phyloP scores from a whole-genome alignment of 371 early-diverging fungal genomes.

The Mucor irregularis region DNA sequence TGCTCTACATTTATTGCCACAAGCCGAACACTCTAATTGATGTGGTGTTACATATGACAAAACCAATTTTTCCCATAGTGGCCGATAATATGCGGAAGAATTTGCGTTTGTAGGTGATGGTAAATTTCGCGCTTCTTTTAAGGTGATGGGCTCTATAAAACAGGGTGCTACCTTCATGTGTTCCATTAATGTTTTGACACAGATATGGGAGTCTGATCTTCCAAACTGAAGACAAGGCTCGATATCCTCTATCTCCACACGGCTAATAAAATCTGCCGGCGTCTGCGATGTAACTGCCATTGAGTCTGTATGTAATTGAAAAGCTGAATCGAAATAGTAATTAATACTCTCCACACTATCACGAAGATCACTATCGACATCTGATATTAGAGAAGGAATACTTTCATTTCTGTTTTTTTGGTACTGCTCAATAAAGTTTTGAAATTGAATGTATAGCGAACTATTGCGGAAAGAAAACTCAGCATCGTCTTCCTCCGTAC shows the following conservation, averaged over 20 bases:
- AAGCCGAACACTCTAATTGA: conserved; percentile 5
- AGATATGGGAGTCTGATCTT: conserved; percentile 11
- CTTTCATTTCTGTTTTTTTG: not conserved
- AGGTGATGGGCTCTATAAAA: conserved; percentile 13
- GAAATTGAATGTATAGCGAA: no score
- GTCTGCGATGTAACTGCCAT: no score
- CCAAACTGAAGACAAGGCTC: conserved; percentile 17
- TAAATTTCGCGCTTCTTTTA: not conserved
- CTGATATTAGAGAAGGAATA: not conserved
- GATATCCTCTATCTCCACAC: conserved; percentile 18
- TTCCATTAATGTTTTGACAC: conserved; percentile 6
- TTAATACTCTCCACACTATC: not conserved
- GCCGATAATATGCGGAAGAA: conserved; percentile 3
- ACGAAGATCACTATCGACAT: not conserved
- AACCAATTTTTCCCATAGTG: conserved; percentile 12
- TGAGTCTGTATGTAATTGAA: not conserved
- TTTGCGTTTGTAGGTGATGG: not conserved
- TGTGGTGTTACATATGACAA: not conserved
- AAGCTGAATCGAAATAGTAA: not conserved
- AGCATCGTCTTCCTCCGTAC: not conserved
- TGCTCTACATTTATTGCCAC: not conserved
- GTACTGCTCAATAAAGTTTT: not conserved
- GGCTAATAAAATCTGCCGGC: conserved; percentile 2
- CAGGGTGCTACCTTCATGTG: conserved; percentile 9
- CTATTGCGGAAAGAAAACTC: no score